phyloP scores from a whole-genome alignment of 2,329 filamentous ascomycete species.

The Hypoxylon sp. region DNA sequence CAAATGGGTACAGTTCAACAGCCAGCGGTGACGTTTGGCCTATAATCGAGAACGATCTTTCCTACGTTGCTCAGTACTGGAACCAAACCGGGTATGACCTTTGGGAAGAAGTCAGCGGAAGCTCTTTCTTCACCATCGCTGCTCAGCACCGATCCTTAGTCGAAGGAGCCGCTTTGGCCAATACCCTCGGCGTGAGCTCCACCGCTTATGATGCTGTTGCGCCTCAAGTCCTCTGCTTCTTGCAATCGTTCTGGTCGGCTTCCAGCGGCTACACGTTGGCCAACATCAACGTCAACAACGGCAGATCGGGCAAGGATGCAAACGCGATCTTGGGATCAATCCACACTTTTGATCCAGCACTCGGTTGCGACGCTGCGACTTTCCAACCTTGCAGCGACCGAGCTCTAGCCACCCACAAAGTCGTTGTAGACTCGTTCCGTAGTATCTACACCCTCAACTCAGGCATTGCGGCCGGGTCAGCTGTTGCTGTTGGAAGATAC shows the following conservation, averaged over 20 bases:
- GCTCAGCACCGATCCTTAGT: conserved; percentile 77
- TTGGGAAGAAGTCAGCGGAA: conserved; percentile 84
- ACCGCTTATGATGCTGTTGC: conserved; percentile 73
- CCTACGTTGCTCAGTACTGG: conserved; percentile 81
- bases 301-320: conserved; percentile 76
- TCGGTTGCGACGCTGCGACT: conserved; percentile 75
- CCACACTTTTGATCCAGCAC: conserved; percentile 76
- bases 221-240: conserved; percentile 78
- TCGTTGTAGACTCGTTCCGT: conserved; percentile 81
- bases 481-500: conserved; percentile 75
- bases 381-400: conserved; percentile 82
- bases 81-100: conserved; percentile 77
- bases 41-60: conserved; percentile 79
- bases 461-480: conserved; percentile 70
- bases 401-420: conserved; percentile 82
- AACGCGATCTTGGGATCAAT: conserved; percentile 78
- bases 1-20: conserved; percentile 72
- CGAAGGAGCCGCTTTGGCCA: conserved; percentile 76
- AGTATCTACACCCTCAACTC: conserved; percentile 76
- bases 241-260: conserved; percentile 79
- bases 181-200: conserved; percentile 71
- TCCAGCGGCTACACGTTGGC: conserved; percentile 72
- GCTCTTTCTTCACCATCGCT: conserved; percentile 83
- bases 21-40: conserved; percentile 75
- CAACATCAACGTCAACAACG: conserved; percentile 74